phyloP scores from a whole-genome alignment of 768 basidiomycete species.

The Artomyces pyxidatus region DNA sequence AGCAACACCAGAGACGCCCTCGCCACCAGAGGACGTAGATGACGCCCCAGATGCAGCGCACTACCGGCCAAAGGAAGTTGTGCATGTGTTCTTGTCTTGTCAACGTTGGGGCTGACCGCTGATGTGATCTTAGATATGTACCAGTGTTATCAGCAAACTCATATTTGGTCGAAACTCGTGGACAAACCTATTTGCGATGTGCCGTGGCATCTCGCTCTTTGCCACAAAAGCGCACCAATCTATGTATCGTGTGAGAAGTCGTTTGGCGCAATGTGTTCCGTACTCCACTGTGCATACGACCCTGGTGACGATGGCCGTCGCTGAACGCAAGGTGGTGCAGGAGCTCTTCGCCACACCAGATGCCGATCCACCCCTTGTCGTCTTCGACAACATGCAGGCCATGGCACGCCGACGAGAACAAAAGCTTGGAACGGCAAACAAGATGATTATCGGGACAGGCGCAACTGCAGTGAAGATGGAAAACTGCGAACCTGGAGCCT shows the following conservation, averaged over 20 bases:
- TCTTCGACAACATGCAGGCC: slow-evolving; percentile 14
- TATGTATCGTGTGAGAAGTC: slow-evolving; percentile 12
- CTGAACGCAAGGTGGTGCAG: not conserved
- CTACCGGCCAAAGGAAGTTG: not conserved
- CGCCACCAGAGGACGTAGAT: not conserved
- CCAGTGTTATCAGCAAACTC: slow-evolving; percentile 1
- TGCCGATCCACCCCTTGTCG: slow-evolving; percentile 4
- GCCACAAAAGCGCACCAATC: slow-evolving; percentile 12
- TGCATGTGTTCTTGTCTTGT: not conserved
- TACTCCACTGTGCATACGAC: slow-evolving; percentile 4
- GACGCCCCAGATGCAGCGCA: not conserved
- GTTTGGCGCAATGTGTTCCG: slow-evolving; percentile 5
- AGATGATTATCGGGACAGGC: slow-evolving; percentile 16
- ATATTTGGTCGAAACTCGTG: slow-evolving; percentile 2
- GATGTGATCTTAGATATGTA: not conserved
- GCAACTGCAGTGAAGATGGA: slow-evolving; percentile 8
- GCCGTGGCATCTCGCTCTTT: slow-evolving; percentile 7
- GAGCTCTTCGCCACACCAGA: not conserved
- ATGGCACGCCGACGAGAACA: slow-evolving; percentile 4
- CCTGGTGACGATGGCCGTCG: slow-evolving; percentile 6
- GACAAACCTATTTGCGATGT: slow-evolving; percentile 3
- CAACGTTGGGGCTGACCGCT: not conserved
- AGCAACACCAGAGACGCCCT: too few species aligned
- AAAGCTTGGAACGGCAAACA: slow-evolving; percentile 7
- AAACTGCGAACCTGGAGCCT: slow-evolving; percentile 3